These are phyloP conservation scores for Paraphaeosphaeria sporulosa DNA, from an alignment of 2,329 filamentous ascomycete species.

Conservation along the genomic window DNA sequence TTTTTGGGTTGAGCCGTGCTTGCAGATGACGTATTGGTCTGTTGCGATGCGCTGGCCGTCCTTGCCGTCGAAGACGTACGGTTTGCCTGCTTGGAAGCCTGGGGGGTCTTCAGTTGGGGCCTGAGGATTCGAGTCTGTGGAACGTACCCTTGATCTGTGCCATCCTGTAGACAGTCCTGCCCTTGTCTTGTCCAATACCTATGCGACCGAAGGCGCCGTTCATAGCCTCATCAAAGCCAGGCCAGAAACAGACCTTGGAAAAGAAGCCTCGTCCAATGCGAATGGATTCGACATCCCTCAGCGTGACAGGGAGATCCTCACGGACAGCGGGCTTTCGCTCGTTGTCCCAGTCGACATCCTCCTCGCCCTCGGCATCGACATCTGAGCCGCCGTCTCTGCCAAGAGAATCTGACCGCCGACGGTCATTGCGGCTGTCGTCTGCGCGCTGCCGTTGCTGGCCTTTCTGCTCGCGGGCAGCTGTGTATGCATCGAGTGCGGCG, in stretches of 20 bases:
- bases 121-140: neutral
- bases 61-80: conserved; percentile 80
- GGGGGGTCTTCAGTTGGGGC: conserved; percentile 34
- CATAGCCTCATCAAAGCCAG: conserved; percentile 83
- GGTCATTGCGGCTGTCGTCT: conserved; percentile 58
- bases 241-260: conserved; percentile 90
- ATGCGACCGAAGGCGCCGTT: conserved; percentile 86
- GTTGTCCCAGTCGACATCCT: conserved; percentile 77
- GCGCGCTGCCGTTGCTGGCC: conserved; percentile 62
- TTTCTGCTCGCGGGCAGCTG: conserved; percentile 65
- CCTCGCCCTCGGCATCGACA: conserved; percentile 72
- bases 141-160: conserved; percentile 80
- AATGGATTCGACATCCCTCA: conserved; percentile 84
- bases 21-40: conserved; percentile 82
- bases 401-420: conserved; percentile 52
- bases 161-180: conserved; percentile 84
- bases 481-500: conserved; percentile 75
- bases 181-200: conserved; percentile 71
- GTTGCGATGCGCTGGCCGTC: conserved; percentile 82
- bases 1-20: conserved; percentile 82
- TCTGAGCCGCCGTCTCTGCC: conserved; percentile 59
- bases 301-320: conserved; percentile 72
- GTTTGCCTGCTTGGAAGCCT: conserved; percentile 80
- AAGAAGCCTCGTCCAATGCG: conserved; percentile 87
- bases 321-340: conserved; percentile 60